Conservation (phyloP, 2,329 filamentous ascomycete genomes). For the Leptographium wingfieldii region DNA sequence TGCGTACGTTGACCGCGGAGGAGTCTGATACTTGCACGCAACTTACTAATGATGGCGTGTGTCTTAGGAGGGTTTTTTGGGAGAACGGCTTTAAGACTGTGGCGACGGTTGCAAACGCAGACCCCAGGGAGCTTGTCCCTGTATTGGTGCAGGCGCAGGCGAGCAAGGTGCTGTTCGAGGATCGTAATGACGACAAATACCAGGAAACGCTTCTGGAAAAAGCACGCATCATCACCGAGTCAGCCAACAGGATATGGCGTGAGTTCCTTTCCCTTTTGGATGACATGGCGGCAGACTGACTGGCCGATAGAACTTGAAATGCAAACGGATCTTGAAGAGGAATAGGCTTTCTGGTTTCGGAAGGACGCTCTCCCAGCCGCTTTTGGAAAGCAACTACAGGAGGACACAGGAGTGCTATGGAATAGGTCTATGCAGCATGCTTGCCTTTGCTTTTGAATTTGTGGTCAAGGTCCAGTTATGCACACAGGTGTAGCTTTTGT, state of each 20-base stretch:
- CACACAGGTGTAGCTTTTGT: no score
- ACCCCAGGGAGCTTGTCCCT: constrained; percentile 54
- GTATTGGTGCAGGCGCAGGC: constrained; percentile 62
- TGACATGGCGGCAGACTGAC: background rate
- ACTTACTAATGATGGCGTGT: background rate
- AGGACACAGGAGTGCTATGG: no score
- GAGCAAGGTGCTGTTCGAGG: constrained; percentile 45
- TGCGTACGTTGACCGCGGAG: constrained; percentile 30
- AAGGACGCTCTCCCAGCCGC: no score
- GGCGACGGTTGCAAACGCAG: constrained; percentile 54
- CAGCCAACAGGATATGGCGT: constrained; percentile 60
- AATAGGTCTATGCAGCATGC: no score
- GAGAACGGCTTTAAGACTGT: constrained; percentile 63
- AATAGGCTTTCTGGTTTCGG: background rate
- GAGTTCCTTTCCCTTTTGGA: constrained; percentile 18
- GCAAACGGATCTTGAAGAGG: constrained; percentile 12
- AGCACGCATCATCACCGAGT: constrained; percentile 54
- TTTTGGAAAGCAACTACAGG: no score
- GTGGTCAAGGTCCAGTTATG: no score
- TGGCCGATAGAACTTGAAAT: constrained; percentile 11
- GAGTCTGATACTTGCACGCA: background rate
- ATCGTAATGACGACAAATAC: constrained; percentile 45
- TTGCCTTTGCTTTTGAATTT: no score
- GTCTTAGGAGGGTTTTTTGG: constrained; percentile 46
- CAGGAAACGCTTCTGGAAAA: constrained; percentile 45